Percentiles rank a stretch among this genome's conserved stretches.
Evolutionary conservation across 2,329 filamentous ascomycete genomes (phyloP).

Genomic region (Fusarium hostae): DNA sequence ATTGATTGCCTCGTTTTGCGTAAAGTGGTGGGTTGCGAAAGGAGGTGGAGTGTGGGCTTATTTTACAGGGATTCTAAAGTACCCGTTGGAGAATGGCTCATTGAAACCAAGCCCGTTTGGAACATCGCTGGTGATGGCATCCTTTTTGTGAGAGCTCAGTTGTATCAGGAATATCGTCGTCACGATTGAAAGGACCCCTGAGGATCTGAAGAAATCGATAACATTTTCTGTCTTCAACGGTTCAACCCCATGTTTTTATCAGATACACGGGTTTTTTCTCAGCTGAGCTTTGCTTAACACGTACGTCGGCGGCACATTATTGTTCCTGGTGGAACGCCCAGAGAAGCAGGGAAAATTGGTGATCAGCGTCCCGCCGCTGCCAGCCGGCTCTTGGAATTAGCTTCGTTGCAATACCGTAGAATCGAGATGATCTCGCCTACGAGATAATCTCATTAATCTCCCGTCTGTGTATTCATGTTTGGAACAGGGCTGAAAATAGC

Average conservation of each 20-base stretch:
- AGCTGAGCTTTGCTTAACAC: constrained; percentile 3
- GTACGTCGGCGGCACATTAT: constrained; percentile 23
- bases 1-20: constrained; percentile 47
- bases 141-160: constrained; percentile 17
- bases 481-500: constrained; percentile 38
- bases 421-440: constrained; percentile 30
- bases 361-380: constrained; percentile 32
- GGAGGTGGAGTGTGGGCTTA: constrained; percentile 33
- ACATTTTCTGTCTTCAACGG: neutral
- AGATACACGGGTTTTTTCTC: neutral
- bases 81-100: constrained; percentile 24
- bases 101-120: constrained; percentile 19
- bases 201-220: constrained; percentile 7
- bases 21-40: constrained; percentile 36
- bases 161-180: neutral
- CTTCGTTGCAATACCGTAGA: neutral
- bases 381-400: constrained; percentile 19
- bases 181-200: constrained; percentile 1
- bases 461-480: neutral
- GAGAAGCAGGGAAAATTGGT: constrained; percentile 31
- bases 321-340: constrained; percentile 13
- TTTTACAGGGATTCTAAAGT: constrained; percentile 15
- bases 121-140: constrained; percentile 29
- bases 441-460: constrained; percentile 30
- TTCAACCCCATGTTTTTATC: neutral